A percentile compares a stretch with the other conserved stretches of the same genome.
Conservation (phyloP, 2,329 filamentous ascomycete species). For the Fusarium concolor region DNA sequence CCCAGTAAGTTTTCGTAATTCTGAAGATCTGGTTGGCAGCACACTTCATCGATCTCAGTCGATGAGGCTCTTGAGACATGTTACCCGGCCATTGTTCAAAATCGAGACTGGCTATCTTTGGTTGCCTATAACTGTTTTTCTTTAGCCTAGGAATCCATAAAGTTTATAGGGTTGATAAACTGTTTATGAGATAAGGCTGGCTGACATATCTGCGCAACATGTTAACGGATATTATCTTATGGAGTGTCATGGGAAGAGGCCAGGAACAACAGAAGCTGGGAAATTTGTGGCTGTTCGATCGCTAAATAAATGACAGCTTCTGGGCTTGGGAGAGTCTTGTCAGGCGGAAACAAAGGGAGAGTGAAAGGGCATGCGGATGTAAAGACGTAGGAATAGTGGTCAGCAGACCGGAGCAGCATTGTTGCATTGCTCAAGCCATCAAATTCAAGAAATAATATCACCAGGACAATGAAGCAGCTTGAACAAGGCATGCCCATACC, state of each 20-base stretch:
- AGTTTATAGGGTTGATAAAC: not conserved
- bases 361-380: not conserved
- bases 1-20: not conserved
- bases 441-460: not conserved
- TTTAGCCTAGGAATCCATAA: not conserved
- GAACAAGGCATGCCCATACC: not conserved
- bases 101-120: not conserved
- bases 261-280: not conserved
- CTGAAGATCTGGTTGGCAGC: not conserved
- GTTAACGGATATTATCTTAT: too few relatives aligned
- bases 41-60: too few relatives aligned
- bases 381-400: not conserved
- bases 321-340: not conserved
- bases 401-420: not conserved
- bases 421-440: not conserved
- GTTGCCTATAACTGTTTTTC: not conserved
- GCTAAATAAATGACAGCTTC: not conserved
- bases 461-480: not conserved
- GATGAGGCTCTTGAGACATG: not conserved
- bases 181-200: not conserved
- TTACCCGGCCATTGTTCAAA: not conserved
- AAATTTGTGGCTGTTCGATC: not conserved
- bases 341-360: not conserved
- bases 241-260: too few relatives aligned
- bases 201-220: not conserved